A percentile compares a stretch with the other conserved stretches of the same genome.
Conservation (phyloP, 140 eudicot genomes). For the Senecio squalidus region DNA sequence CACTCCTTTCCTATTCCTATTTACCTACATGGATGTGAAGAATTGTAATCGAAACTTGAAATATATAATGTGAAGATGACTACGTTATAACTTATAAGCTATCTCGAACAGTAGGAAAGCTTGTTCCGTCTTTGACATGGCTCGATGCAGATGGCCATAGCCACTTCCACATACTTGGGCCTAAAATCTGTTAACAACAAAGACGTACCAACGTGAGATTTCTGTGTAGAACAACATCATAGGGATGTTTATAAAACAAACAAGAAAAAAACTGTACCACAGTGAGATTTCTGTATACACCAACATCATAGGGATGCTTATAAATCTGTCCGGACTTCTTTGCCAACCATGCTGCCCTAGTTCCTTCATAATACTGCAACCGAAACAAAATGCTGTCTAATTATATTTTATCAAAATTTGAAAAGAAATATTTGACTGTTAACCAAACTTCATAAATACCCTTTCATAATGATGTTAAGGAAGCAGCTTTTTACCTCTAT, state of each 20-base stretch:
- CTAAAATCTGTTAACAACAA: slow-evolving; percentile 48
- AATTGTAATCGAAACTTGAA: slow-evolving; percentile 1
- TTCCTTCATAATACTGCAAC: slow-evolving; percentile 58
- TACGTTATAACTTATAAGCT: slow-evolving; percentile 29
- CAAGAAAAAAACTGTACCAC: slow-evolving; percentile 37
- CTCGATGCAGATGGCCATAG: slow-evolving; percentile 62
- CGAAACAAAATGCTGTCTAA: slow-evolving; percentile 3
- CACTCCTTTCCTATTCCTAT: slow-evolving; percentile 8
- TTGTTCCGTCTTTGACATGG: slow-evolving; percentile 72
- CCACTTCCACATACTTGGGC: slow-evolving; percentile 68
- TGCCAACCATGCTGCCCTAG: slow-evolving; percentile 77
- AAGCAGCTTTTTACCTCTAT: slow-evolving; percentile 55
- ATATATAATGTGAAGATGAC: not conserved
- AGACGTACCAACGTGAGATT: not conserved
- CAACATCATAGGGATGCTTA: slow-evolving; percentile 68
- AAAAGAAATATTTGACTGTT: not conserved
- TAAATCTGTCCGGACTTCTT: slow-evolving; percentile 66
- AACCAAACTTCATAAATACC: not conserved
- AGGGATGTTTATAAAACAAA: not conserved
- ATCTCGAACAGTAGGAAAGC: slow-evolving; percentile 62
- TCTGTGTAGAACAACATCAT: too few relatives aligned
- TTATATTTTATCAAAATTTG: not conserved
- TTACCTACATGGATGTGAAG: slow-evolving; percentile 12
- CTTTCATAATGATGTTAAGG: not conserved
- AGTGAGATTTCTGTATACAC: slow-evolving; percentile 54